Conservation (phyloP, 768 basidiomycete genomes). For the Tulasnella sp. region DNA sequence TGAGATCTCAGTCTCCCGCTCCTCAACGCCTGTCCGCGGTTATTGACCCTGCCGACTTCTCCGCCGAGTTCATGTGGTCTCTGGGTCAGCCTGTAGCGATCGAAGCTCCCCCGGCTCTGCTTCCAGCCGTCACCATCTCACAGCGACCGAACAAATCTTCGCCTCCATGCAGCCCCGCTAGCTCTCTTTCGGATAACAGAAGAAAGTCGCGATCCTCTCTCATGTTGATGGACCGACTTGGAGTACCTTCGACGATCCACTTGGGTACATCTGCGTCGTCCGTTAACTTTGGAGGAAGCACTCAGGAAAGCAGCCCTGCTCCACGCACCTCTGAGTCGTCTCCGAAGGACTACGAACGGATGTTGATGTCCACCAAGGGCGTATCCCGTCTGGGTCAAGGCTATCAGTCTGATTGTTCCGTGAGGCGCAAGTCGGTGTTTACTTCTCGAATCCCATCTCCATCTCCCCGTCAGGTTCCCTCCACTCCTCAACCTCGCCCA, state of each 20-base stretch:
- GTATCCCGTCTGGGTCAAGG: constrained; percentile 73
- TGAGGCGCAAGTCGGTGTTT: background rate
- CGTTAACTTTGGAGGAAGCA: background rate
- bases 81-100: constrained; percentile 32
- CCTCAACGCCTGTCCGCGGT: constrained; percentile 52
- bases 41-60: constrained; percentile 57
- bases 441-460: background rate
- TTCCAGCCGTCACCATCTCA: constrained; percentile 55
- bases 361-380: constrained; percentile 70
- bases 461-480: background rate
- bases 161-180: background rate
- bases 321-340: background rate
- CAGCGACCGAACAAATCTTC: background rate
- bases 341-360: constrained; percentile 46
- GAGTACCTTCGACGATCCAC: background rate
- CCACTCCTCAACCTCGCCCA: background rate
- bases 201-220: constrained; percentile 20
- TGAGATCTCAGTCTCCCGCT: constrained; percentile 21
- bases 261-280: background rate
- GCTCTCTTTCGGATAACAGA: background rate
- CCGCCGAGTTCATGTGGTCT: constrained; percentile 36
- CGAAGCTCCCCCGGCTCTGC: constrained; percentile 42
- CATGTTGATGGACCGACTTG: background rate
- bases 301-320: background rate
- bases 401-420: constrained; percentile 44